These are phyloP conservation scores for Bipolaris oryzae DNA, from an alignment of 2,329 filamentous ascomycete species.

Conservation along the genomic window DNA sequence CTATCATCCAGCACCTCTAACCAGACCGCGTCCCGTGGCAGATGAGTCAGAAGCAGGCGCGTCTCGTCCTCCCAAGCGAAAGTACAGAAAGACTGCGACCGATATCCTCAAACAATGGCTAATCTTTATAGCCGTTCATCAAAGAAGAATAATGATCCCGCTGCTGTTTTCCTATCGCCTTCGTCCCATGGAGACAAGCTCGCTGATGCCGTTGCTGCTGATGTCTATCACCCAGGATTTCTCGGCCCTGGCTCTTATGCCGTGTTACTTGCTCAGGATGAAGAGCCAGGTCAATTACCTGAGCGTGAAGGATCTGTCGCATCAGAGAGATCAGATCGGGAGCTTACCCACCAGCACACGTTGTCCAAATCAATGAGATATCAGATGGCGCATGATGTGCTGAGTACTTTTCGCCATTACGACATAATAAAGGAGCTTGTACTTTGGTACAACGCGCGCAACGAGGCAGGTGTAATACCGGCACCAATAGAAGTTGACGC, in stretches of 20 bases:
- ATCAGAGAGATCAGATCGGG: constrained; percentile 35
- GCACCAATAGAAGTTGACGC: constrained; percentile 44
- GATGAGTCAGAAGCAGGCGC: constrained; percentile 22
- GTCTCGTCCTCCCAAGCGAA: constrained; percentile 33
- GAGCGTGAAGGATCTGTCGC: constrained; percentile 32
- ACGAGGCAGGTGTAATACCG: constrained; percentile 46
- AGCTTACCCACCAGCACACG: constrained; percentile 38
- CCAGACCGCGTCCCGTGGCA: constrained; percentile 28
- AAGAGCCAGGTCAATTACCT: constrained; percentile 21
- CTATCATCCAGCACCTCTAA: constrained; percentile 46
- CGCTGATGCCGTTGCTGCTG: constrained; percentile 41
- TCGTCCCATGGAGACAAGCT: constrained; percentile 30
- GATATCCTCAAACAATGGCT: background rate
- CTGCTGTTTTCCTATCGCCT: constrained; percentile 17
- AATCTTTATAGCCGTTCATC: constrained; percentile 26
- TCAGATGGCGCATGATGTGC: constrained; percentile 36
- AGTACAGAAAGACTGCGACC: constrained; percentile 21
- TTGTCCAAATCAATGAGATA: constrained; percentile 40
- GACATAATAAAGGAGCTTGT: constrained; percentile 33
- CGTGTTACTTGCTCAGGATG: constrained; percentile 37
- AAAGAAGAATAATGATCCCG: constrained; percentile 14
- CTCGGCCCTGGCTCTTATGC: constrained; percentile 44
- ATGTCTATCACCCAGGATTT: constrained; percentile 42
- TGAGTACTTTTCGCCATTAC: constrained; percentile 38
- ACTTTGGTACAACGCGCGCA: constrained; percentile 30